Evolutionary conservation across 306 rosid species (phyloP).

Genomic region (Benincasa hispida): DNA sequence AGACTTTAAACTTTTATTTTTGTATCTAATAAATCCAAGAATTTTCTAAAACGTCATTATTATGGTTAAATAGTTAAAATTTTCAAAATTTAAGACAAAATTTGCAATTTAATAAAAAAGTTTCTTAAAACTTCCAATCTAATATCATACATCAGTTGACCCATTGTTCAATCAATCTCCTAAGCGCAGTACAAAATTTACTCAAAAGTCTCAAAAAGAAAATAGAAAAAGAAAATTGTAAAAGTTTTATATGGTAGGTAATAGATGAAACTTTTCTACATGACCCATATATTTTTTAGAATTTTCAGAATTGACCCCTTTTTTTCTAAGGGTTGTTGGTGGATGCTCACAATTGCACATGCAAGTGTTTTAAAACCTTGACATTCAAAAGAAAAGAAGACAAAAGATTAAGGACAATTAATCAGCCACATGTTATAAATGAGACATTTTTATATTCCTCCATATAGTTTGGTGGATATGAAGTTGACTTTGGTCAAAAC

Average conservation of each 20-base stretch:
- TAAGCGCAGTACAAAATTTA: background rate
- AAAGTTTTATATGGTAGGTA: background rate
- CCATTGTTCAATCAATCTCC: background rate
- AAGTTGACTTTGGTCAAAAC: background rate
- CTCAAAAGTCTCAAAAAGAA: background rate
- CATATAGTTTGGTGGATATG: background rate
- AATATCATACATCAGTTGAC: background rate
- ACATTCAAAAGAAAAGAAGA: background rate
- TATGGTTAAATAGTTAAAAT: too few species aligned
- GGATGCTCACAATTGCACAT: background rate
- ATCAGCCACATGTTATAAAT: slow-evolving; percentile 1
- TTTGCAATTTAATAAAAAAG: too few species aligned
- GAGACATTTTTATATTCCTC: background rate
- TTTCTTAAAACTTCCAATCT: too few species aligned
- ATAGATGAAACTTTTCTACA: background rate
- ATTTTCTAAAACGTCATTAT: too few species aligned
- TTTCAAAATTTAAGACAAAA: too few species aligned
- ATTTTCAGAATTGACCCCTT: background rate
- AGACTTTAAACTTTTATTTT: too few species aligned
- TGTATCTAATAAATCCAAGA: too few species aligned
- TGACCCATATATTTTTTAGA: background rate
- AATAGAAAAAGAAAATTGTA: too few species aligned
- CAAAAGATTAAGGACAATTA: background rate
- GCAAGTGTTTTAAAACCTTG: background rate
- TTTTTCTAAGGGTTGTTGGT: background rate